phyloP scores from a whole-genome alignment of 2,329 filamentous ascomycete genomes.

The Cytospora paraplurivora region DNA sequence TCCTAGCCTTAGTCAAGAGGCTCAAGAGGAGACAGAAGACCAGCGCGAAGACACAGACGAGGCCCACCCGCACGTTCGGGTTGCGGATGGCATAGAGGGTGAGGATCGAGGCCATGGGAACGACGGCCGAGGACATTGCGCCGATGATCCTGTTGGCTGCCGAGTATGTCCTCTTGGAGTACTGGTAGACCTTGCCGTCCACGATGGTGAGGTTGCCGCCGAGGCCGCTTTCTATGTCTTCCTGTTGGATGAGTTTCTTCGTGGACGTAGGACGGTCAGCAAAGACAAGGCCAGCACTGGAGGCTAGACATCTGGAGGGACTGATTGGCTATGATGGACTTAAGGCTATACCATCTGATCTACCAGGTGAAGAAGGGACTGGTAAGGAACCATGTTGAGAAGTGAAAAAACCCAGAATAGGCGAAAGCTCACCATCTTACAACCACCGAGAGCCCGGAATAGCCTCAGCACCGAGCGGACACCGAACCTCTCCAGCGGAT shows the following conservation, averaged over 20 bases:
- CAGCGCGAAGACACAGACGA: slow-evolving; percentile 36
- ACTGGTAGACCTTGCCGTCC: slow-evolving; percentile 25
- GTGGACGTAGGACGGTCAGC: not conserved
- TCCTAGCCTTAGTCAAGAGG: slow-evolving; percentile 34
- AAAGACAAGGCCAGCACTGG: not conserved
- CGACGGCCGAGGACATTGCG: slow-evolving; percentile 29
- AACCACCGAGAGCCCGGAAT: slow-evolving; percentile 5
- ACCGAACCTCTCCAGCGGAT: slow-evolving; percentile 14
- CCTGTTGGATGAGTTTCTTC: slow-evolving; percentile 12
- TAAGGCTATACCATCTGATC: too few relatives aligned
- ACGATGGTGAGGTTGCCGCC: slow-evolving; percentile 11
- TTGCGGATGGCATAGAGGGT: slow-evolving; percentile 31
- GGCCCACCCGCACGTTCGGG: slow-evolving; percentile 29
- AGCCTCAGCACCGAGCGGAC: slow-evolving; percentile 10
- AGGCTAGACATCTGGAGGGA: too few relatives aligned
- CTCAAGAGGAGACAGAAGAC: slow-evolving; percentile 34
- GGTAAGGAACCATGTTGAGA: too few relatives aligned
- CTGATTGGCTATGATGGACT: too few relatives aligned
- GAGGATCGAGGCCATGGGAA: slow-evolving; percentile 32
- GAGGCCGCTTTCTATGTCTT: slow-evolving; percentile 18
- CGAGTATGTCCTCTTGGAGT: slow-evolving; percentile 7
- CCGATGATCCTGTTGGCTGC: slow-evolving; percentile 28
- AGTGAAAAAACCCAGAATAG: too few relatives aligned
- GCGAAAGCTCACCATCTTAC: slow-evolving; percentile 18
- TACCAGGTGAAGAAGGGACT: too few relatives aligned